phyloP scores from a whole-genome alignment of 768 basidiomycete species.

The Mycena olivaceomarginata region DNA sequence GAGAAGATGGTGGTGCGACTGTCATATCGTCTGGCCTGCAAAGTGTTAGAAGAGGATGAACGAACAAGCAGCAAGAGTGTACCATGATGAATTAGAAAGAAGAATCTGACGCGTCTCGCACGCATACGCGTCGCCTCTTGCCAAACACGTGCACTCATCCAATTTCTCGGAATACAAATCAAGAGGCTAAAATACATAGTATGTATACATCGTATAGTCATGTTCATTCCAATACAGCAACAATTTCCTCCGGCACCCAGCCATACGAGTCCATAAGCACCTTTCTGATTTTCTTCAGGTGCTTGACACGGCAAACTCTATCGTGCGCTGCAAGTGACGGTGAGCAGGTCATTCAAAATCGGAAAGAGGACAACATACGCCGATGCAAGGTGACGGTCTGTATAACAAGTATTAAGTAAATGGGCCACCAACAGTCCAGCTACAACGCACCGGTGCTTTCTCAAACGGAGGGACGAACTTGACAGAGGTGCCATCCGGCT shows the following conservation, averaged over 20 bases:
- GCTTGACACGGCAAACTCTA: background rate
- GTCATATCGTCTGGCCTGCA: conserved; percentile 94
- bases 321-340: conserved; percentile 13
- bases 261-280: conserved; percentile 30
- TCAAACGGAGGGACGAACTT: conserved; percentile 24
- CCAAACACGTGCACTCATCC: conserved; percentile 25
- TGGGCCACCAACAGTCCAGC: background rate
- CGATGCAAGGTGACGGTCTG: conserved; percentile 24
- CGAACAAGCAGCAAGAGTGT: conserved; percentile 21
- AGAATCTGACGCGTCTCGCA: conserved; percentile 65
- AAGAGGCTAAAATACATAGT: too few relatives aligned
- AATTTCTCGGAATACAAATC: too few relatives aligned
- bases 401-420: background rate
- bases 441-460: conserved; percentile 17
- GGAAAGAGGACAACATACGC: background rate
- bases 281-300: conserved; percentile 17
- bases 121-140: conserved; percentile 64
- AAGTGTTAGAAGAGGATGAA: conserved; percentile 14
- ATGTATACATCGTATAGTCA: background rate
- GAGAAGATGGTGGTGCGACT: conserved; percentile 99
- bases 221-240: conserved; percentile 27
- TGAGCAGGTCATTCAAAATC: background rate
- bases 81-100: conserved; percentile 64
- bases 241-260: conserved; percentile 28
- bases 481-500: conserved; percentile 16